Evolutionary conservation across 441 rosid genomes (phyloP), one percentile per base, ranked within the genome.

Genomic region (Euphorbia celastroides): DNA sequence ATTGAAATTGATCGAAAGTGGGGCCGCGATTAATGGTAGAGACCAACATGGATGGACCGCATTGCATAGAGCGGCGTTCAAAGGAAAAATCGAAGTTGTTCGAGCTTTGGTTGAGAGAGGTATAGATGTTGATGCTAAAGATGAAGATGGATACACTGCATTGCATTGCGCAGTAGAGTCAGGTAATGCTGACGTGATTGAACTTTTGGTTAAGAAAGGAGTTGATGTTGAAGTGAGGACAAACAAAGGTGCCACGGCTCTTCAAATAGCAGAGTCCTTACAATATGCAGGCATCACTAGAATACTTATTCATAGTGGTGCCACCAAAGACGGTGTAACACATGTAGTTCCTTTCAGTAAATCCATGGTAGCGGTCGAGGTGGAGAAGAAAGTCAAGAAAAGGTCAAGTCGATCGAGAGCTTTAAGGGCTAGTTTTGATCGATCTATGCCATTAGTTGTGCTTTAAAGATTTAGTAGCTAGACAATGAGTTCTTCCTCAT

Each of bases 21-120:
- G 89, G 5, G 93, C 89, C 0, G 51, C 70, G 0, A 75, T 85
- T 41, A 83, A 79, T 8, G 87, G 87, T 4, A 65, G 77, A 7
- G 93, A 87, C 68, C 88, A 82, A 42, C 80, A 83, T 34, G 90
- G 93, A 36, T 87, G 89, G 93, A 87, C 88, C 0, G 86, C 90
- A 0, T 72, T 87, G 56, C 90, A 87, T 32, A 77, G 90, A 57
- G 87, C 93, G 0, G 75, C 86, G 6, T 83, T 87, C 57, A 87
- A 85, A 59, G 93, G 90, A 1, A 78, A 65, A 41, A 34, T 60
- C 0, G 84, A 83, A 3, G 86, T 70, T 0, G 86, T 74, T 5
- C 66, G 77, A 65, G 64, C 75, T 5, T 63, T 87, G 67, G 62
- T 85, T 5, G 88, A 82, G 0, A 85, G 79, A 44, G 93, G 88